Evolutionary conservation across 164 flowering plant genomes (phyloP).

Genomic region (Nymphaea colorata): DNA sequence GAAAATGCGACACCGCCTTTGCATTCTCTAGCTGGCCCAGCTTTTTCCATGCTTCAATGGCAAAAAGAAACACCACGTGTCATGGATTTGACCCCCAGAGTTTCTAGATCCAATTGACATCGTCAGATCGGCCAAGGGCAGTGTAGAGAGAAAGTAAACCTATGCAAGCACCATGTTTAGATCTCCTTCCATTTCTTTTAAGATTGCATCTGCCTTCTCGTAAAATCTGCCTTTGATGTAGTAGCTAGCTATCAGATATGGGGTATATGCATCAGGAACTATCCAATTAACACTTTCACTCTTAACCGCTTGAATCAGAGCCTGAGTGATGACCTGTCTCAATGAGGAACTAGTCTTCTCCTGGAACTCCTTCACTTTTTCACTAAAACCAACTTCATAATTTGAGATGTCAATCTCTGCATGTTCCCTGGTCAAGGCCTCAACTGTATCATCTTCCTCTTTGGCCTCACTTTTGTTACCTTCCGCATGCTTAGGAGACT

Average conservation of each 20-base stretch:
- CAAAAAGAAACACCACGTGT: conserved; percentile 36
- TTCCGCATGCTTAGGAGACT: conserved; percentile 7
- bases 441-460: conserved; percentile 21
- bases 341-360: conserved; percentile 17
- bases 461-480: neutral
- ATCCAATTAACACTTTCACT: conserved; percentile 45
- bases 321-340: conserved; percentile 24
- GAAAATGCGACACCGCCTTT: conserved; percentile 64
- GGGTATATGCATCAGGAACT: conserved; percentile 25
- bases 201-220: conserved; percentile 57
- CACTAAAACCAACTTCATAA: conserved; percentile 10
- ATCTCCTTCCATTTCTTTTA: conserved; percentile 70
- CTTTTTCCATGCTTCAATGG: conserved; percentile 78
- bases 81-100: conserved; percentile 34
- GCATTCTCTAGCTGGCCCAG: conserved; percentile 55
- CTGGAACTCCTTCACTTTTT: conserved; percentile 5
- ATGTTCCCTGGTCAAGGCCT: conserved; percentile 11
- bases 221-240: conserved; percentile 37
- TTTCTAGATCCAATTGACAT: conserved; percentile 60
- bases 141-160: conserved; percentile 57
- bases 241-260: conserved; percentile 35
- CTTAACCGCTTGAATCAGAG: conserved; percentile 21
- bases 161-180: conserved; percentile 31
- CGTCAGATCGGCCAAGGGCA: conserved; percentile 49
- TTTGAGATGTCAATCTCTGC: conserved; percentile 24